Evolutionary conservation across 331 rosid genomes (phyloP).

Genomic region (Pyracantha coccinea): DNA sequence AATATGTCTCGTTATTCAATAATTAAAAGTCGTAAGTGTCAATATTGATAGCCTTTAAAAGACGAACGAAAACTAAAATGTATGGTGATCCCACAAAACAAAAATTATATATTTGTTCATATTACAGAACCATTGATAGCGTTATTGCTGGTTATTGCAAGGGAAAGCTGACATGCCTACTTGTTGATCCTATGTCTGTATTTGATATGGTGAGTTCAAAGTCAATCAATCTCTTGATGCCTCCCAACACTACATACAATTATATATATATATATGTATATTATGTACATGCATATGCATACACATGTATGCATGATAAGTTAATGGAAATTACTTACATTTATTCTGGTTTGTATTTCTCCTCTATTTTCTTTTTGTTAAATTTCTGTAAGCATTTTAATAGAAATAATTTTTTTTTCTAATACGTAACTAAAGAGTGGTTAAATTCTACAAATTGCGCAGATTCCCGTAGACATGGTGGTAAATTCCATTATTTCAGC

Average conservation of each 20-base stretch:
- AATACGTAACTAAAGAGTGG: background rate
- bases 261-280: background rate
- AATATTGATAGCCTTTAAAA: too few relatives aligned
- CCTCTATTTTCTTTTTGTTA: too few relatives aligned
- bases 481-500: constrained; percentile 54
- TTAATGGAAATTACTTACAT: too few relatives aligned
- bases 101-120: background rate
- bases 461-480: constrained; percentile 84
- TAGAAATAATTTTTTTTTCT: background rate
- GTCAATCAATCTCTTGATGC: too few relatives aligned
- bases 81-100: background rate
- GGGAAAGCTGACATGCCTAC: constrained; percentile 53
- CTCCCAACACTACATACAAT: background rate
- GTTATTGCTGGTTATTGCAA: constrained; percentile 48
- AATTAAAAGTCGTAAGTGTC: too few relatives aligned
- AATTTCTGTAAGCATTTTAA: too few relatives aligned
- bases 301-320: too few relatives aligned
- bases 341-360: too few relatives aligned
- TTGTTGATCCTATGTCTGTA: constrained; percentile 26
- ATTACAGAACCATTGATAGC: constrained; percentile 57
- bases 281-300: background rate
- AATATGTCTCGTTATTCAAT: background rate
- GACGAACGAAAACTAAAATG: too few relatives aligned
- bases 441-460: background rate
- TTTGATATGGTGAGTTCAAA: constrained; percentile 48